Conservation (phyloP, 2,329 filamentous ascomycete species). For the Fusarium zealandicum region DNA sequence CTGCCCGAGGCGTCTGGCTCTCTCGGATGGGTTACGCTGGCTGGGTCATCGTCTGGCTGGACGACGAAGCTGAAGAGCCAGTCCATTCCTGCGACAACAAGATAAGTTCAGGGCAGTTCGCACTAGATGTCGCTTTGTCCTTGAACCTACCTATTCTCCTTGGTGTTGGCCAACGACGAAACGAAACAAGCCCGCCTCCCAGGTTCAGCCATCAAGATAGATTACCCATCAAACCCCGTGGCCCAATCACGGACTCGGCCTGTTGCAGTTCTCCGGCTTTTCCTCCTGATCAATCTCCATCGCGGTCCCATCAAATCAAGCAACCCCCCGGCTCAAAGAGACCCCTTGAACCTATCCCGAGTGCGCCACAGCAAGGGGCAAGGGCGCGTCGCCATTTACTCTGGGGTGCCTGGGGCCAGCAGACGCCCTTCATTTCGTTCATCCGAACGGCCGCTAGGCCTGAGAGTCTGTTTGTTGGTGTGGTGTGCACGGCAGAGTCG, state of each 20-base stretch:
- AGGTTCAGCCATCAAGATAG: not conserved
- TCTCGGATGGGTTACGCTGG: conserved; percentile 11
- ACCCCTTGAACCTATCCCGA: conserved; percentile 10
- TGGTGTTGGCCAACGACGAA: conserved; percentile 11
- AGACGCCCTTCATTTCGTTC: conserved; percentile 38
- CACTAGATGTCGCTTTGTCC: conserved; percentile 3
- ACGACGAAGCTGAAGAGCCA: conserved; percentile 5
- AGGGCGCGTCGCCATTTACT: conserved; percentile 17
- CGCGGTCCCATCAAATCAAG: conserved; percentile 12
- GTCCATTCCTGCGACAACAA: conserved; percentile 30
- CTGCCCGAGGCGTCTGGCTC: conserved; percentile 13
- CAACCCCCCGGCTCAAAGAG: conserved; percentile 9
- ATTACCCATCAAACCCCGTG: not conserved
- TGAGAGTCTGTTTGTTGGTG: not conserved
- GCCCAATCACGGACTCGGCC: conserved; percentile 28
- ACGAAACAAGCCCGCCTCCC: conserved; percentile 37
- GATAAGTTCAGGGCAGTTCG: conserved; percentile 29
- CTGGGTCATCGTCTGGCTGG: conserved; percentile 1
- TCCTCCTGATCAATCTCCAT: conserved; percentile 3
- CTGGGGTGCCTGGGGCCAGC: conserved; percentile 14
- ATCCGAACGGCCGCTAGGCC: conserved; percentile 16
- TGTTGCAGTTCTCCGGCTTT: conserved; percentile 13
- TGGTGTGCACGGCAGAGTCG: not conserved
- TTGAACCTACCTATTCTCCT: not conserved
- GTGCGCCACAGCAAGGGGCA: conserved; percentile 21